A percentile compares a stretch with the other conserved stretches of the same genome.
Conservation (phyloP, 352 stramenopile genomes). For the Phytophthora ohioensis region DNA sequence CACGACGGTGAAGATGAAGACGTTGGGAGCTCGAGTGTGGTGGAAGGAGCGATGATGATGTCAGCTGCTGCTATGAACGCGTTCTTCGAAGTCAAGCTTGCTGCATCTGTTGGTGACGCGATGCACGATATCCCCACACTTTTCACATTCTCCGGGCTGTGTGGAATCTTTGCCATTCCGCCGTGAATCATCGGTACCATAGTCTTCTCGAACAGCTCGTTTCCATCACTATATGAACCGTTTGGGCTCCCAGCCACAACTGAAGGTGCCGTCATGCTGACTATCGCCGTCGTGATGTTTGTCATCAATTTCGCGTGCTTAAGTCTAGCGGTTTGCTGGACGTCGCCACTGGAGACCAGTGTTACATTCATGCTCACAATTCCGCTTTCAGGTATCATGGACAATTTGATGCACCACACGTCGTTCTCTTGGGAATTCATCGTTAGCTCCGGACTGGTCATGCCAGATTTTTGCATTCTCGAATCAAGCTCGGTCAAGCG, state of each 20-base stretch:
- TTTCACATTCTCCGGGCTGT: conserved; percentile 52
- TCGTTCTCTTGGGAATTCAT: conserved; percentile 59
- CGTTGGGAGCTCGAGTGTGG: conserved; percentile 40
- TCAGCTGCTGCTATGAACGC: conserved; percentile 56
- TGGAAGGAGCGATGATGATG: conserved; percentile 54
- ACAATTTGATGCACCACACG: conserved; percentile 51
- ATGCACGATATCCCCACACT: conserved; percentile 59
- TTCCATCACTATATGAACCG: conserved; percentile 54
- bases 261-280: conserved; percentile 42
- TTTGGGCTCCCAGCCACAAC: conserved; percentile 42
- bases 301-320: conserved; percentile 54
- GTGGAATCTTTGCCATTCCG: conserved; percentile 56
- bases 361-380: conserved; percentile 71
- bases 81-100: conserved; percentile 59
- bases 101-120: conserved; percentile 41
- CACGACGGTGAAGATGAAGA: conserved; percentile 38
- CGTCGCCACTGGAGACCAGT: conserved; percentile 62
- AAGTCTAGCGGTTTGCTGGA: conserved; percentile 55
- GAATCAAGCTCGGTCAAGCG: conserved; percentile 21
- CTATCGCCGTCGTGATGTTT: conserved; percentile 42
- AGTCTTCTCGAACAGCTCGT: conserved; percentile 38
- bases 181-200: conserved; percentile 53
- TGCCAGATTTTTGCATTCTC: conserved; percentile 56
- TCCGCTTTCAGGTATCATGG: conserved; percentile 52
- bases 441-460: conserved; percentile 53